Evolutionary conservation across 202 grass and related monocot species (phyloP).

Genomic region (Zizania palustris): DNA sequence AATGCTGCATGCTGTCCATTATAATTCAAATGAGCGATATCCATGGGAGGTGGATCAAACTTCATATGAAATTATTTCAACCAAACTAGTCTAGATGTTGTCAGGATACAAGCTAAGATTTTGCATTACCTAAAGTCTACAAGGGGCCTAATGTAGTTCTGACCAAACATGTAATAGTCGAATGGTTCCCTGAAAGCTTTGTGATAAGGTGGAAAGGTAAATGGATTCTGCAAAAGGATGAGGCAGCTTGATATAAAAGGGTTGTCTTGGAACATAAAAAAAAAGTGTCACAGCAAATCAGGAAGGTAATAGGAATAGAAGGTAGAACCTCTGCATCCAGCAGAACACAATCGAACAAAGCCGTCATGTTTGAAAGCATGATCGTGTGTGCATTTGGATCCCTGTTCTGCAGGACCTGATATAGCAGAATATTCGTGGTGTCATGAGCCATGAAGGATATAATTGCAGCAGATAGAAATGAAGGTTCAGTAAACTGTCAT

Average conservation of each 20-base stretch:
- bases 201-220: slow-evolving; percentile 90
- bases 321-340: slow-evolving; percentile 73
- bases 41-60: slow-evolving; percentile 19
- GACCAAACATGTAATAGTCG: slow-evolving; percentile 97
- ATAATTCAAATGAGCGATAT: neutral
- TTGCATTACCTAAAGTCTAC: slow-evolving; percentile 81
- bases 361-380: slow-evolving; percentile 70
- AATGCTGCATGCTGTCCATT: neutral
- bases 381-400: slow-evolving; percentile 74
- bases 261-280: neutral
- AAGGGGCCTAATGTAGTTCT: slow-evolving; percentile 89
- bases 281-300: slow-evolving; percentile 14
- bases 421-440: neutral
- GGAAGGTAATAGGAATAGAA: slow-evolving; percentile 12
- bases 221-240: slow-evolving; percentile 73
- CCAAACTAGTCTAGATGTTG: slow-evolving; percentile 5
- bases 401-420: slow-evolving; percentile 74
- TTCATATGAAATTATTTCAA: slow-evolving; percentile 9
- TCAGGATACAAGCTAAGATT: slow-evolving; percentile 41
- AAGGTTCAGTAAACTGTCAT: neutral
- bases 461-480: neutral
- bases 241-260: slow-evolving; percentile 29
- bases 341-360: slow-evolving; percentile 79
- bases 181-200: slow-evolving; percentile 91
- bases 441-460: neutral